Evolutionary conservation across 2,329 filamentous ascomycete species (phyloP), one percentile per base, ranked within the genome.

Genomic region (Aspergillus unguis): DNA sequence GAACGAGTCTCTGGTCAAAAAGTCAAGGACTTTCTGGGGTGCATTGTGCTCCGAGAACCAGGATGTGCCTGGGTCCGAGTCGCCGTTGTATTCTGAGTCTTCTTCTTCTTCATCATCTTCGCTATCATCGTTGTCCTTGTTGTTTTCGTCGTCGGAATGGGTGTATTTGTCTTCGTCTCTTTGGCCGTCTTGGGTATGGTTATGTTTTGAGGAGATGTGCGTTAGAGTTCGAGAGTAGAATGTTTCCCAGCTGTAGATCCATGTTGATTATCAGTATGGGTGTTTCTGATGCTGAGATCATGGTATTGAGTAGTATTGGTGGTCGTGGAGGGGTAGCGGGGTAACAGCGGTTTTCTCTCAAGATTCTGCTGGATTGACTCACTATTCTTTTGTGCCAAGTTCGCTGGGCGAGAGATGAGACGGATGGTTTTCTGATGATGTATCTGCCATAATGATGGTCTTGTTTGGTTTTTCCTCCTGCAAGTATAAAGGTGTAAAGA

Each of bases 31-130:
- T 66, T 92, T 92, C 57, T 85, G 79, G 66, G 96, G 90, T 56
- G 94, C 94, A 65, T 87, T 85, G 31, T 90, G 88, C 75, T 97
- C 94, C 69, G 91, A 87, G 80, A 99, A 99, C 94, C 94, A 99
- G 63, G 94, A 85, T 29, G 91, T 95, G 60, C 92, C 92, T 54
- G 87, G 87, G 76, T 77, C 72, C 8, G 96, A 89, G 52, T 81
- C 73, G 7, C 88, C 84, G 73, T 95, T 84, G 48, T 82, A 75
- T 73, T 91, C 83, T 74, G 48, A 43, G 4, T 53, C 53, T 56
- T 81, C 71, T 49, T 83, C 75, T 71, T 94, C 94, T 57, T 81
- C 71, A 49, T 83, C 74, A 71, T 92, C 83, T 74, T 94, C 92
- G 55, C 75, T 74, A 72, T 91, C 83, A 74, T 52, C 46, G 8